Base-by-base conservation (phyloP, 2,329 filamentous ascomycete genomes). In the Diaporthe helianthi region DNA sequence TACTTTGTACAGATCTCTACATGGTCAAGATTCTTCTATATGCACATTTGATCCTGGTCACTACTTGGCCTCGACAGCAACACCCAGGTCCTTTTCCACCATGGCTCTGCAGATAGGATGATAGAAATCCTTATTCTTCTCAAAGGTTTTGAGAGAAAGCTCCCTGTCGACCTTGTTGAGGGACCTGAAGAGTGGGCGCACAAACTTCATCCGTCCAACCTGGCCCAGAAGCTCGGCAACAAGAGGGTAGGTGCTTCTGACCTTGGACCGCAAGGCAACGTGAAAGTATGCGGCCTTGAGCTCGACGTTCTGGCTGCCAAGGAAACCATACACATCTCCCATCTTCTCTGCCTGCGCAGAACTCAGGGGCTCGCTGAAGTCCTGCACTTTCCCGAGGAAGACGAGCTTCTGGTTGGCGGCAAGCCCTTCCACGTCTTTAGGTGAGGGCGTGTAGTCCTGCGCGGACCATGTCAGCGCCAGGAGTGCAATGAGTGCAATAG, bases 121-220 rank as follows among this genome's bases (percentile, higher is more conserved):
- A 78, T 98, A 99, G 77, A 98, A 98, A 72, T 94, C 90, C 80
- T 87, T 92, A 79, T 97, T 91, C 86, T 91, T 92, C 81, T 92
- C 87, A 80, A 97, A 98, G 0, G 94, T 97, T 78, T 89, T 84
- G 65, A 95, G 80, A 0, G 96, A 95, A 75, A 97, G 80, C 31
- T 89, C 83, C 55, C 88, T 84, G 80, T 98, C 91, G 47, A 92
- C 88, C 78, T 90, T 89, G 76, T 91, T 90, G 73, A 99, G 82
- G 61, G 88, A 86, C 71, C 91, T 87, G 82, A 91, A 98, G 76
- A 98, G 81, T 26, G 95, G 93, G 58, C 95, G 86, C 70, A 98
- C 95, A 80, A 95, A 98, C 86, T 98, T 98, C 96, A 99, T 98
- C 69, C 96, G 85, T 15, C 96, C 96, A 29, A 98, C 94, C 65